These are phyloP conservation scores for Hemileia vastatrix DNA, from an alignment of 1,284 basidiomycete genomes.

Conservation along the genomic window DNA sequence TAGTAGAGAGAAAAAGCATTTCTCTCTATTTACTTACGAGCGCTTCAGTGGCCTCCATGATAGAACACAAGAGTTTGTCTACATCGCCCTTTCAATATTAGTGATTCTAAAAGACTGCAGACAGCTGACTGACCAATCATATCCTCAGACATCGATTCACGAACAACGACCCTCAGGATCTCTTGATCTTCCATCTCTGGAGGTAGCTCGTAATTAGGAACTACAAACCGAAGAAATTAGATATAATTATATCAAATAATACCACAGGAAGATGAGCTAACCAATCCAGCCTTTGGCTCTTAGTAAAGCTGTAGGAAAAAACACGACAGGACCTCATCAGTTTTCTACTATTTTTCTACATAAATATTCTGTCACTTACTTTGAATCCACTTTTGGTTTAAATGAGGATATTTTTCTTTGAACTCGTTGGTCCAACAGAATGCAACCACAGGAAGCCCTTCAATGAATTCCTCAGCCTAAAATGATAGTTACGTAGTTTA, in stretches of 20 bases:
- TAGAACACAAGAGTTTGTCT: conserved; percentile 6
- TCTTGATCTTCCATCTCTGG: conserved; percentile 60
- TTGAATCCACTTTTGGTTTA: conserved; percentile 26
- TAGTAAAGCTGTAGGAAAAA: conserved; percentile 42
- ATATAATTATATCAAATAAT: conserved; percentile 12
- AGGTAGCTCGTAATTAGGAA: conserved; percentile 58
- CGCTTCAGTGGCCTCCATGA: conserved; percentile 16
- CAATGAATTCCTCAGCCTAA: conserved; percentile 53
- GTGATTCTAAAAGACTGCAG: not conserved
- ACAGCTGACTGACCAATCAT: conserved; percentile 7
- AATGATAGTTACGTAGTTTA: too few relatives aligned
- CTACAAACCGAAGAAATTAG: not conserved
- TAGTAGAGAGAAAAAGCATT: not conserved
- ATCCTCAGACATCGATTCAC: conserved; percentile 57
- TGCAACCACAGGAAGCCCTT: conserved; percentile 78
- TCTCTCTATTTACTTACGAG: not conserved
- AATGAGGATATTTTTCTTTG: conserved; percentile 57
- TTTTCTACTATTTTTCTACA: conserved; percentile 13
- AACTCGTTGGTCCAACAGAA: conserved; percentile 70
- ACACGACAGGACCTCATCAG: not conserved
- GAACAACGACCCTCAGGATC: conserved; percentile 76
- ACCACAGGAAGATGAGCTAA: not conserved
- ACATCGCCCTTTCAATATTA: not conserved
- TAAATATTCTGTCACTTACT: not conserved
- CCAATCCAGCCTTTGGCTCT: conserved; percentile 62